phyloP scores from a whole-genome alignment of 371 early-diverging fungal genomes.

The Mucor circinelloides region DNA sequence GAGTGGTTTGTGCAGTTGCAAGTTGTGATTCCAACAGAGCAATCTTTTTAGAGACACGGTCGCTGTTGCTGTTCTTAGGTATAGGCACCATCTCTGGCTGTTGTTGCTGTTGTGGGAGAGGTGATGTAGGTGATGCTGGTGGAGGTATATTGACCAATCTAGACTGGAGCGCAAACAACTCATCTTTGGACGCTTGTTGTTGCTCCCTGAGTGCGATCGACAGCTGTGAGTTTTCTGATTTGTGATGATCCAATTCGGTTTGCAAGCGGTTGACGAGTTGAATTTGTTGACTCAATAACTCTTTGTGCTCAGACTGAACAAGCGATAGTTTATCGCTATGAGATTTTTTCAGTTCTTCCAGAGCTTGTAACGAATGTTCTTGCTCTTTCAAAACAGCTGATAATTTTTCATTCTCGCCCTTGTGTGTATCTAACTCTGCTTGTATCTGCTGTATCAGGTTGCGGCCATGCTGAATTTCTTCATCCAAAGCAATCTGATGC shows the following conservation, averaged over 20 bases:
- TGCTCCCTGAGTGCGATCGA: not conserved
- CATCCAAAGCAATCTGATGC: not conserved
- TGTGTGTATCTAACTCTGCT: not conserved
- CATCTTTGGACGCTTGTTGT: not conserved
- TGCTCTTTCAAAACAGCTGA: not conserved
- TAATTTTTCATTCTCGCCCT: not conserved
- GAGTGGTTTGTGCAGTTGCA: not conserved
- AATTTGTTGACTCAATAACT: not conserved
- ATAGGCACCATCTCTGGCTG: not conserved
- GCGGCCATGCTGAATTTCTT: not conserved
- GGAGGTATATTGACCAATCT: not conserved
- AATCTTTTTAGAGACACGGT: constrained; percentile 2
- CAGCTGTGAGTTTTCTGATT: not conserved
- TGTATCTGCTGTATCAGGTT: not conserved
- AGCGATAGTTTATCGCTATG: not conserved
- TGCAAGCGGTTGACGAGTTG: not conserved
- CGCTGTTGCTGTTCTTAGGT: not conserved
- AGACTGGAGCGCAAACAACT: not conserved
- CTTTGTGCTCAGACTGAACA: not conserved
- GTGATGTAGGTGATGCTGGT: not conserved
- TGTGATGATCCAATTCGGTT: not conserved
- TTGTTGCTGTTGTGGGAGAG: not conserved
- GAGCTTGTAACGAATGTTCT: not conserved
- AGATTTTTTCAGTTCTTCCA: not conserved
- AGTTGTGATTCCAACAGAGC: constrained; percentile 1